Conservation (phyloP, 2,329 filamentous ascomycete genomes). For the Microthyrium microscopicum region DNA sequence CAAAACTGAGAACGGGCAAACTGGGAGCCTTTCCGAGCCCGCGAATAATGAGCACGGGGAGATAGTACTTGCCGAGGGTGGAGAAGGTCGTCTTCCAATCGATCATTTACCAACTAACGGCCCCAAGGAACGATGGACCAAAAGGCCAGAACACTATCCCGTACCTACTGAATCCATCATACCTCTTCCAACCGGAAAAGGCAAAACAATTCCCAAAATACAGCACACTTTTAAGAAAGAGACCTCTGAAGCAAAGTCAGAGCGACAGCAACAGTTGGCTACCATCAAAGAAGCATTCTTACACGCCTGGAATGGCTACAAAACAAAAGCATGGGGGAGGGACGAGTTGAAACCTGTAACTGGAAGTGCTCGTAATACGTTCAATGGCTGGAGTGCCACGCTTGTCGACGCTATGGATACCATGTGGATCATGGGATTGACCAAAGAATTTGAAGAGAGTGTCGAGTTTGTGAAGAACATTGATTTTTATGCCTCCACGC, state of each 20-base stretch:
- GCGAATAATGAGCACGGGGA: conserved; percentile 1
- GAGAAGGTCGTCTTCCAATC: conserved; percentile 10
- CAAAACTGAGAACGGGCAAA: background rate
- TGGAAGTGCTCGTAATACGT: conserved; percentile 55
- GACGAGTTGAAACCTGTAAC: conserved; percentile 70
- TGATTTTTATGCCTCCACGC: conserved; percentile 40
- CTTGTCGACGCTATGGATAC: conserved; percentile 60
- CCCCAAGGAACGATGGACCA: conserved; percentile 50
- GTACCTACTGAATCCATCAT: conserved; percentile 55
- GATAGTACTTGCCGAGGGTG: conserved; percentile 7
- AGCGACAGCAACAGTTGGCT: conserved; percentile 45
- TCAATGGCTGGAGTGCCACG: conserved; percentile 83
- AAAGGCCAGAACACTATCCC: conserved; percentile 61
- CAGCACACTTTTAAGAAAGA: conserved; percentile 50
- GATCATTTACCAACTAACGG: conserved; percentile 11
- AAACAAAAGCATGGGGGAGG: conserved; percentile 61
- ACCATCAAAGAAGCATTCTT: conserved; percentile 58
- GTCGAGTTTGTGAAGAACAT: conserved; percentile 41
- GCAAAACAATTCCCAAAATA: conserved; percentile 56
- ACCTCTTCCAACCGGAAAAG: conserved; percentile 52
- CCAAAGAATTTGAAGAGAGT: conserved; percentile 47
- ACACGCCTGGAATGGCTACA: conserved; percentile 72
- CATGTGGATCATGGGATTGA: conserved; percentile 57
- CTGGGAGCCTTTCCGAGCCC: background rate
- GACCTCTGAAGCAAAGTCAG: conserved; percentile 33